Percentiles rank a stretch among this genome's conserved stretches.
These are phyloP conservation scores for Mrakia gelida DNA, from an alignment of 768 basidiomycete species.

Conservation along the genomic window DNA sequence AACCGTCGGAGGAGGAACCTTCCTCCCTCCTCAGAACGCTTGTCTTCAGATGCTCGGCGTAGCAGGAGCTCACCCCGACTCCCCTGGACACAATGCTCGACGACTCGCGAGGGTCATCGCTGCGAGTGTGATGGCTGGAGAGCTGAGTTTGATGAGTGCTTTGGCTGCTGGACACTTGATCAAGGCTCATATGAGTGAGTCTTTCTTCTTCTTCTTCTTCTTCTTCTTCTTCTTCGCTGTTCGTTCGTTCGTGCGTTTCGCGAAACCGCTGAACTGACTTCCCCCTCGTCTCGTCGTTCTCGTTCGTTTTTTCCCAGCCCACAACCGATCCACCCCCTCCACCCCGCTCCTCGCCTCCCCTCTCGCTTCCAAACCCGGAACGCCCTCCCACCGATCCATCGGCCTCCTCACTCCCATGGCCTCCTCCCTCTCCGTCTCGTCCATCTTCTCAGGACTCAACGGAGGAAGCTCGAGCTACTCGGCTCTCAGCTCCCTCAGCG, in stretches of 20 bases:
- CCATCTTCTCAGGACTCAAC: constrained; percentile 16
- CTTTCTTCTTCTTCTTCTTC: neutral
- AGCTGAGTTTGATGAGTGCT: constrained; percentile 83
- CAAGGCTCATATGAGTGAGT: constrained; percentile 48
- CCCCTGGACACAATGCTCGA: constrained; percentile 85
- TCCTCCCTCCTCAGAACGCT: constrained; percentile 80
- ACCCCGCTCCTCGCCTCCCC: constrained; percentile 28
- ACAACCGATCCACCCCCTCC: constrained; percentile 35
- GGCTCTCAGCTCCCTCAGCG: neutral
- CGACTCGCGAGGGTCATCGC: constrained; percentile 83
- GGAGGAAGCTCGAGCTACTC: neutral
- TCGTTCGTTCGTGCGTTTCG: too few species aligned
- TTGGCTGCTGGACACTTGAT: constrained; percentile 93
- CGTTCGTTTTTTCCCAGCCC: constrained; percentile 10
- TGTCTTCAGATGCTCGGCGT: constrained; percentile 93
- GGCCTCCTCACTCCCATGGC: constrained; percentile 31
- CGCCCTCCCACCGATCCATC: constrained; percentile 20
- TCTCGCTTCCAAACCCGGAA: constrained; percentile 24
- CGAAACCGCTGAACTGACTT: neutral
- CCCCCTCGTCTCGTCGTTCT: neutral
- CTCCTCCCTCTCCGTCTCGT: constrained; percentile 22
- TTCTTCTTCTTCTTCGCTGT: neutral
- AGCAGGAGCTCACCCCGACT: constrained; percentile 77
- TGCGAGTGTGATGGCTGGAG: constrained; percentile 94
- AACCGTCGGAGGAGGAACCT: constrained; percentile 93